Conservation (phyloP, 2,329 filamentous ascomycete genomes). For the Cercospora sp. region DNA sequence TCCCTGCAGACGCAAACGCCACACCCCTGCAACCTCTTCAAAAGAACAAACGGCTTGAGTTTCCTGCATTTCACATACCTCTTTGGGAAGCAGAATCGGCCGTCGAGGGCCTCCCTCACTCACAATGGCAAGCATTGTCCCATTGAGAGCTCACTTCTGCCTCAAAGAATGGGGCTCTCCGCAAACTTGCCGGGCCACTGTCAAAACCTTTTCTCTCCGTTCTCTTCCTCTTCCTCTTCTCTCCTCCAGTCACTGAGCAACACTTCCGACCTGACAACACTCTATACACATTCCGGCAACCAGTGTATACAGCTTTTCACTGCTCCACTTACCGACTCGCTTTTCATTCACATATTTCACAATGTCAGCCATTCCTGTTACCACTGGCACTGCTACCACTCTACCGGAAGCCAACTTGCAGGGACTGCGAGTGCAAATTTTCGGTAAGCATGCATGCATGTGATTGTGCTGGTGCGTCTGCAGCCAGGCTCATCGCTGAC, state of each 20-base stretch:
- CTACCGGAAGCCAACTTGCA: background rate
- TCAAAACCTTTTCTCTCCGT: background rate
- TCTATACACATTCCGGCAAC: background rate
- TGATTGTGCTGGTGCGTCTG: background rate
- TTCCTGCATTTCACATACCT: background rate
- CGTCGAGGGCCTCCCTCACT: background rate
- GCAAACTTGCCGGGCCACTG: conserved; percentile 7
- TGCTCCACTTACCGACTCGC: background rate
- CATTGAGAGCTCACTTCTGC: conserved; percentile 1
- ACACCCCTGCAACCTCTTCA: background rate
- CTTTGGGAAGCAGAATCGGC: background rate
- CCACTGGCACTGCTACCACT: background rate
- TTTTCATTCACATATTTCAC: background rate
- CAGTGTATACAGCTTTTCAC: background rate
- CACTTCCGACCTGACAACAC: background rate
- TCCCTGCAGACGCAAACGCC: background rate
- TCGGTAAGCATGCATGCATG: conserved; percentile 12
- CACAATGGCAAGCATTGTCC: conserved; percentile 7
- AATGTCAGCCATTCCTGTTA: background rate
- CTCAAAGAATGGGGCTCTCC: background rate
- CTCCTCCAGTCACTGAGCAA: background rate
- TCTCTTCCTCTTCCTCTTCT: conserved; percentile 3
- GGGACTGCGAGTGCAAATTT: conserved; percentile 22
- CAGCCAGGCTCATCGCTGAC: conserved; percentile 2
- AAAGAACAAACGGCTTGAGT: background rate